Percentiles rank a stretch among this genome's conserved stretches.
These are phyloP conservation scores for Macrolepiota albuminosa DNA, from an alignment of 768 basidiomycete species.

Conservation along the genomic window DNA sequence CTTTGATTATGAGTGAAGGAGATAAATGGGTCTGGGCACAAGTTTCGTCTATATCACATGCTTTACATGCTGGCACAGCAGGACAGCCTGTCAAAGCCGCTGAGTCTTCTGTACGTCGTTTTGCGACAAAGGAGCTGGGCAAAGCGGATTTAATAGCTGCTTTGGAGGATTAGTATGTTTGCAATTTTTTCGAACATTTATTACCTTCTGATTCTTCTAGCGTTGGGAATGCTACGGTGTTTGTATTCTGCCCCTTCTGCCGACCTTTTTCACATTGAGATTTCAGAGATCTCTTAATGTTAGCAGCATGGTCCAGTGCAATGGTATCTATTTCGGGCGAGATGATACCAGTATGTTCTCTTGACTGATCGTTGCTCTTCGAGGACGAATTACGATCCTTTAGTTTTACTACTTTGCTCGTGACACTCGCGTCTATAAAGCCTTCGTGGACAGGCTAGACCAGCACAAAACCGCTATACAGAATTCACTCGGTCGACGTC, in stretches of 20 bases:
- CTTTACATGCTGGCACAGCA: slow-evolving; percentile 60
- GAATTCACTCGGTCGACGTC: slow-evolving; percentile 43
- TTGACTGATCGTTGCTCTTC: not conserved
- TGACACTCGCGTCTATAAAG: slow-evolving; percentile 80
- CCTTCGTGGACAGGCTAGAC: slow-evolving; percentile 51
- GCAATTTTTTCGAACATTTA: not conserved
- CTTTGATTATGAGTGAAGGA: slow-evolving; percentile 94
- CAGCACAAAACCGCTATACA: slow-evolving; percentile 42
- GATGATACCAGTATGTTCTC: slow-evolving; percentile 60
- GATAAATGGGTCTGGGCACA: slow-evolving; percentile 83
- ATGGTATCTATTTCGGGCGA: slow-evolving; percentile 56
- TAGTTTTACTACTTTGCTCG: slow-evolving; percentile 92
- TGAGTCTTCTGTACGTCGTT: slow-evolving; percentile 71
- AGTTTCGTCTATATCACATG: slow-evolving; percentile 60
- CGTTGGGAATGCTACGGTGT: slow-evolving; percentile 82
- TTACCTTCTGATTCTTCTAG: slow-evolving; percentile 29
- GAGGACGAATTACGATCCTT: not conserved
- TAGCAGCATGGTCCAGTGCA: slow-evolving; percentile 75
- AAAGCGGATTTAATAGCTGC: slow-evolving; percentile 75
- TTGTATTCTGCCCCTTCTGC: slow-evolving; percentile 5
- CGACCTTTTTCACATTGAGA: not conserved
- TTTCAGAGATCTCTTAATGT: slow-evolving; percentile 64
- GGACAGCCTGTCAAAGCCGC: slow-evolving; percentile 77
- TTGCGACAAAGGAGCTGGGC: slow-evolving; percentile 82
- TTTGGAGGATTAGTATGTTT: slow-evolving; percentile 83